phyloP scores from a whole-genome alignment of 306 rosid species.

The Castanospermum australe region DNA sequence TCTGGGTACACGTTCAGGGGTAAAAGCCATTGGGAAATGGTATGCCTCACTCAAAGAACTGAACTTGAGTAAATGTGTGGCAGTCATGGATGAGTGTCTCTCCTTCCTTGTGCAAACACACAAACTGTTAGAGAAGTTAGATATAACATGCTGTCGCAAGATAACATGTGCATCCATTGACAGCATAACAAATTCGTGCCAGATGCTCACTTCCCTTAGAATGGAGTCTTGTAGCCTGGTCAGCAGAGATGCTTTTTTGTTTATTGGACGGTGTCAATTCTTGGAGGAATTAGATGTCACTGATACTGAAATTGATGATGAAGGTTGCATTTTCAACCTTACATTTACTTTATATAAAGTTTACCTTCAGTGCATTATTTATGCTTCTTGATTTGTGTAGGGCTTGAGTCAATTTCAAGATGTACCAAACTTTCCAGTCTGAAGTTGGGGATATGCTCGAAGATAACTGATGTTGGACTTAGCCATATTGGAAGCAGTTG shows the following conservation, averaged over 20 bases:
- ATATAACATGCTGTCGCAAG: constrained; percentile 61
- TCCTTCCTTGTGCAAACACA: constrained; percentile 48
- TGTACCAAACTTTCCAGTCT: constrained; percentile 56
- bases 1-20: constrained; percentile 48
- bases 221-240: constrained; percentile 71
- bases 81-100: constrained; percentile 57
- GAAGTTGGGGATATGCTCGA: constrained; percentile 60
- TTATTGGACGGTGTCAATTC: constrained; percentile 57
- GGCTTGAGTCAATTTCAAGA: constrained; percentile 53
- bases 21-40: constrained; percentile 48
- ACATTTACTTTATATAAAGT: background rate
- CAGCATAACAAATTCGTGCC: constrained; percentile 55
- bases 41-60: constrained; percentile 57
- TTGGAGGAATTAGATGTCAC: constrained; percentile 72
- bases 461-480: constrained; percentile 58
- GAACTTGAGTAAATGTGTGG: constrained; percentile 63
- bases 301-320: constrained; percentile 57
- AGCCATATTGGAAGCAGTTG: constrained; percentile 48
- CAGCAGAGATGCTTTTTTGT: constrained; percentile 52
- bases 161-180: constrained; percentile 53
- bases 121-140: constrained; percentile 51
- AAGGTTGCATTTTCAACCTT: constrained; percentile 43
- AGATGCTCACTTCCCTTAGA: constrained; percentile 53
- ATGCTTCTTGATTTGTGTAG: constrained; percentile 40
- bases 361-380: constrained; percentile 15